A percentile compares a stretch with the other conserved stretches of the same genome.
These are phyloP conservation scores for Solanum stenotomum DNA, from an alignment of 257 asterid species.

Conservation along the genomic window DNA sequence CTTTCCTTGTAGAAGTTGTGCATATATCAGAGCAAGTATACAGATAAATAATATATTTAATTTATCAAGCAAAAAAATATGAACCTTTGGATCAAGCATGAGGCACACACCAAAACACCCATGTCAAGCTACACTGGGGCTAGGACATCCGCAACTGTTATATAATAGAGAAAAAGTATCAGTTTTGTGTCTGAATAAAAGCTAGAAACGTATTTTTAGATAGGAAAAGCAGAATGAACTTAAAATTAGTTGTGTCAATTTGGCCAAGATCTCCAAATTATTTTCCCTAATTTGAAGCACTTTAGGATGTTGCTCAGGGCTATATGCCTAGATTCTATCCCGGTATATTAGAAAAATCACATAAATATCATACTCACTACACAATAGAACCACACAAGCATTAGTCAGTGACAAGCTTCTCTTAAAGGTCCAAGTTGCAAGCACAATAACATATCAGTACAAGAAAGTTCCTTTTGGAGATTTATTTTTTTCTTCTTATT, in stretches of 20 bases:
- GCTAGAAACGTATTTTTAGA: neutral
- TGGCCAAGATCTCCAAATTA: constrained; percentile 77
- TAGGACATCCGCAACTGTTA: constrained; percentile 17
- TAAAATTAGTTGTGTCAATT: constrained; percentile 75
- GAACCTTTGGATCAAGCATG: constrained; percentile 96
- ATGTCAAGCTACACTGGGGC: constrained; percentile 91
- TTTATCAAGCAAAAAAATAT: constrained; percentile 8
- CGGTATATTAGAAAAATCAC: constrained; percentile 26
- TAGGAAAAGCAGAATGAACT: constrained; percentile 35
- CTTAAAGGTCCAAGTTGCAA: neutral
- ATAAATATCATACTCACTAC: constrained; percentile 4
- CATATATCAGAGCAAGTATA: constrained; percentile 27
- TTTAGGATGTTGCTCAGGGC: constrained; percentile 89
- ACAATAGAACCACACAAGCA: neutral
- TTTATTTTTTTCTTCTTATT: too few species aligned
- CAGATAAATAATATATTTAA: neutral
- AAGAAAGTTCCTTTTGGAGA: neutral
- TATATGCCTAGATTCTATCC: constrained; percentile 80
- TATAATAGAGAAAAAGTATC: neutral
- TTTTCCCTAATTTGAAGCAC: constrained; percentile 94
- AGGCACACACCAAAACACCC: constrained; percentile 92
- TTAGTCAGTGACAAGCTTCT: neutral
- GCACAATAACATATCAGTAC: neutral
- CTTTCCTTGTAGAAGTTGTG: constrained; percentile 60
- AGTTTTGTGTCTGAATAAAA: constrained; percentile 8